These are phyloP conservation scores for Fusarium concolor DNA, from an alignment of 2,329 filamentous ascomycete species.

Conservation along the genomic window DNA sequence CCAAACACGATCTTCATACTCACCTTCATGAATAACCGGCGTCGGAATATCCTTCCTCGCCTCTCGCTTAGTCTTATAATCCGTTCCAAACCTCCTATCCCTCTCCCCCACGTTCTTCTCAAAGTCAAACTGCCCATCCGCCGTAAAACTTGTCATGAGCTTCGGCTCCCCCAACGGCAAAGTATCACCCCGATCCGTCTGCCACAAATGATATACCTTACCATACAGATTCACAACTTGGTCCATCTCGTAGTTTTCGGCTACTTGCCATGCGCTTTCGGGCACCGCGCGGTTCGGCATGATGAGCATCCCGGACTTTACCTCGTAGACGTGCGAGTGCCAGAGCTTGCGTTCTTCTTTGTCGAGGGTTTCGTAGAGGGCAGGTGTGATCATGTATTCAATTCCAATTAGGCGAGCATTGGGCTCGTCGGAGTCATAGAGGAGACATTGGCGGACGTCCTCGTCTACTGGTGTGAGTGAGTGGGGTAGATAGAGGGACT, in stretches of 20 bases:
- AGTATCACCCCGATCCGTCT: constrained; percentile 78
- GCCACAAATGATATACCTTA: constrained; percentile 89
- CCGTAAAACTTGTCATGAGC: constrained; percentile 66
- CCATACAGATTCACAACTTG: constrained; percentile 80
- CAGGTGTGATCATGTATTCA: constrained; percentile 86
- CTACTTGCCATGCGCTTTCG: constrained; percentile 74
- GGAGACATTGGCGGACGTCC: constrained; percentile 85
- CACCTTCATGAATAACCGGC: constrained; percentile 57
- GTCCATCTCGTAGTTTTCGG: constrained; percentile 85
- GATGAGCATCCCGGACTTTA: constrained; percentile 82
- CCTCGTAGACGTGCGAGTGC: constrained; percentile 82
- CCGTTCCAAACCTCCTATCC: constrained; percentile 59
- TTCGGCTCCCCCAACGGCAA: constrained; percentile 64
- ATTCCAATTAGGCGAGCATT: constrained; percentile 82
- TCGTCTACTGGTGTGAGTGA: constrained; percentile 53
- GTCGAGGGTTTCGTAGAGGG: constrained; percentile 74
- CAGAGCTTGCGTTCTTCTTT: constrained; percentile 78
- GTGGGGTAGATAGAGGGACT: constrained; percentile 17
- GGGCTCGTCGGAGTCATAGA: constrained; percentile 78
- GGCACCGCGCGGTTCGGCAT: constrained; percentile 75
- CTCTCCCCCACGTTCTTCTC: constrained; percentile 57
- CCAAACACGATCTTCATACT: constrained; percentile 1
- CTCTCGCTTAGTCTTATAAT: constrained; percentile 59
- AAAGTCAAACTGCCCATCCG: constrained; percentile 62
- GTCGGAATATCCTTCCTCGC: constrained; percentile 56